Evolutionary conservation across 208 protist genomes (phyloP).

Genomic region (Vickermania spadyakhi): DNA sequence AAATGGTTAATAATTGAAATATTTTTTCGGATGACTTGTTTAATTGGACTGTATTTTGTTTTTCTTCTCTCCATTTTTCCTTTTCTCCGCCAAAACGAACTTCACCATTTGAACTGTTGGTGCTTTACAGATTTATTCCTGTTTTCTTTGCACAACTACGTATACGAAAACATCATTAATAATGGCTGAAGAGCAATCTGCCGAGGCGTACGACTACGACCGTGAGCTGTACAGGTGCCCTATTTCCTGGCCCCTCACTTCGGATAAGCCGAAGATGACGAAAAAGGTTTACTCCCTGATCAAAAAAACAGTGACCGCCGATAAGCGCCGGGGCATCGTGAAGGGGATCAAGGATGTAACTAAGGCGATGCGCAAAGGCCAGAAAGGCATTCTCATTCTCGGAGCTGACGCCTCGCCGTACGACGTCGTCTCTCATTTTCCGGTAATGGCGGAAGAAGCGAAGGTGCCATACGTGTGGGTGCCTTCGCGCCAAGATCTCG

Average conservation of each 20-base stretch:
- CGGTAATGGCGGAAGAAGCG: constrained; percentile 85
- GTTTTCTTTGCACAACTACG: too few relatives aligned
- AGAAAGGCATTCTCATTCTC: constrained; percentile 87
- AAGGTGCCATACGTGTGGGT: constrained; percentile 93
- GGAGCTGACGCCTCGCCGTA: constrained; percentile 89
- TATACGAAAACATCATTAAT: constrained; percentile 4
- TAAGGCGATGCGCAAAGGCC: constrained; percentile 89
- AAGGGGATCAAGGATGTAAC: constrained; percentile 93
- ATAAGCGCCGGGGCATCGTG: constrained; percentile 88
- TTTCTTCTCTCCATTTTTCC: not conserved
- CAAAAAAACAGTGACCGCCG: constrained; percentile 81
- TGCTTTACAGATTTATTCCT: too few relatives aligned
- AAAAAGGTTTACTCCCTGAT: constrained; percentile 93
- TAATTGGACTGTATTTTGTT: not conserved
- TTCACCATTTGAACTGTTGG: too few relatives aligned
- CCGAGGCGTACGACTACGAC: constrained; percentile 87
- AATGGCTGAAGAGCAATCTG: constrained; percentile 44
- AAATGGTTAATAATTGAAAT: too few relatives aligned
- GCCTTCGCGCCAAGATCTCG: constrained; percentile 87
- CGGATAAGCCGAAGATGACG: constrained; percentile 91
- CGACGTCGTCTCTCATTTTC: constrained; percentile 93
- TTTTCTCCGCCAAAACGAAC: not conserved
- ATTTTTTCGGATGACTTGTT: too few relatives aligned
- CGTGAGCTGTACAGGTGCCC: constrained; percentile 89
- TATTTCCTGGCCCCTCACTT: constrained; percentile 83